Evolutionary conservation across 345 rosid species (phyloP), one percentile per base, ranked within the genome.

Genomic region (Balakata baccata): DNA sequence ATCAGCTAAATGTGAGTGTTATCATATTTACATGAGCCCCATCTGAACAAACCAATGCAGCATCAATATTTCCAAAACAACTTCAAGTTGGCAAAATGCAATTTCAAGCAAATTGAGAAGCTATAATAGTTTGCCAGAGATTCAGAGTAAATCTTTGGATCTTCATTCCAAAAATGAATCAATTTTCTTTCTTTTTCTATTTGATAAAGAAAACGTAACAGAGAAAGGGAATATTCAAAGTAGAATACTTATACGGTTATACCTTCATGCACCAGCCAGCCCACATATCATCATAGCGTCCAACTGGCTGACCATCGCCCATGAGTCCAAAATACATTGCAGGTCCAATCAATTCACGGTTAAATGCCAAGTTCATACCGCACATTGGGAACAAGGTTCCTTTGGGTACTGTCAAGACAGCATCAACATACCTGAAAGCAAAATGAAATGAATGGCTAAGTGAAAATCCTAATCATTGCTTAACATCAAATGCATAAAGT

Each of bases 201-300:
- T n/a, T n/a, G n/a, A n/a, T n/a, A n/a, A n/a, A n/a, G n/a, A n/a
- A n/a, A n/a, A n/a, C n/a, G n/a, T n/a, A n/a, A n/a, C n/a, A n/a
- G n/a, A n/a, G n/a, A n/a, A n/a, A n/a, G n/a, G n/a, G n/a, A n/a
- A n/a, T n/a, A n/a, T n/a, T n/a, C n/a, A n/a, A n/a, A n/a, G n/a
- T n/a, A n/a, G n/a, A n/a, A n/a, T n/a, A n/a, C n/a, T n/a, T n/a
- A n/a, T n/a, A n/a, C n/a, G n/a, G n/a, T n/a, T 12, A 12, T 77
- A 86, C 87, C 87, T 86, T 86, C 72, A 74, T 72, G 75, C 89
- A 85, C 90, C 90, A 85, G 72, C 88, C 90, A 77, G 90, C 90
- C 90, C 88, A 87, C 82, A 85, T 87, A 69, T 87, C 88, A 10
- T 87, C 86, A n/a, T 83, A 87, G 3, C 90, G 81, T 29, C 84